phyloP scores from a whole-genome alignment of 2,329 filamentous ascomycete genomes.

The Dryadomyces sulphureus region DNA sequence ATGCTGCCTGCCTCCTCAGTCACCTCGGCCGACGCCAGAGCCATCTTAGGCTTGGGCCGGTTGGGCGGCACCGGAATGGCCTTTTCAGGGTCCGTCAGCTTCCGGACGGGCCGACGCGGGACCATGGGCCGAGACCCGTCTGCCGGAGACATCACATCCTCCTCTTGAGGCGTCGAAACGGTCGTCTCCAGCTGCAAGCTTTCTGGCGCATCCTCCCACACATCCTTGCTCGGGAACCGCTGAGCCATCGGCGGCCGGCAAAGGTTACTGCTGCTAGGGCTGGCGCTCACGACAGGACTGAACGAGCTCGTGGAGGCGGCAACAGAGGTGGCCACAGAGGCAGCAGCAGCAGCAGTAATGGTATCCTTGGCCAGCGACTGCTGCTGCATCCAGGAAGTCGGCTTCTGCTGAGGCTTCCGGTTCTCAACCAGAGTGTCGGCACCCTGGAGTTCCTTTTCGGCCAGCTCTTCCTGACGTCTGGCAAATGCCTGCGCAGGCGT shows the following conservation, averaged over 20 bases:
- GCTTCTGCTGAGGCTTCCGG: constrained; percentile 33
- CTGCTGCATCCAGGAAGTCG: constrained; percentile 28
- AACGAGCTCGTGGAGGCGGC: no score
- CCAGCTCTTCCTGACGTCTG: constrained; percentile 49
- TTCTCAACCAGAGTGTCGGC: constrained; percentile 8
- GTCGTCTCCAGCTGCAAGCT: constrained; percentile 68
- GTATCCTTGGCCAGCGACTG: constrained; percentile 32
- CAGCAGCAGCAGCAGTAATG: background rate
- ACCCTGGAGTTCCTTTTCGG: constrained; percentile 27
- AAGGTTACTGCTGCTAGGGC: constrained; percentile 15
- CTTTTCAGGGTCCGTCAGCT: constrained; percentile 24
- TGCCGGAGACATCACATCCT: constrained; percentile 27
- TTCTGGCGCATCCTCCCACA: constrained; percentile 90
- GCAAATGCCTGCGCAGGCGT: constrained; percentile 52
- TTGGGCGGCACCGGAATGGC: constrained; percentile 27
- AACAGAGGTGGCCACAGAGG: background rate
- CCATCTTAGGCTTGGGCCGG: constrained; percentile 35
- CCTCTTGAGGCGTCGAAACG: constrained; percentile 40
- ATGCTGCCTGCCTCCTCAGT: background rate
- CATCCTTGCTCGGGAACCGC: constrained; percentile 79
- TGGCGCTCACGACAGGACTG: background rate
- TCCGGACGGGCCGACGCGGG: constrained; percentile 36
- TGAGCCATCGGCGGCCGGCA: constrained; percentile 38
- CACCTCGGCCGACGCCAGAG: background rate
- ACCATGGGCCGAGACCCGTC: constrained; percentile 43